phyloP scores from a whole-genome alignment of 805 yeast genomes.

The Saccharomycopsis babjevae region DNA sequence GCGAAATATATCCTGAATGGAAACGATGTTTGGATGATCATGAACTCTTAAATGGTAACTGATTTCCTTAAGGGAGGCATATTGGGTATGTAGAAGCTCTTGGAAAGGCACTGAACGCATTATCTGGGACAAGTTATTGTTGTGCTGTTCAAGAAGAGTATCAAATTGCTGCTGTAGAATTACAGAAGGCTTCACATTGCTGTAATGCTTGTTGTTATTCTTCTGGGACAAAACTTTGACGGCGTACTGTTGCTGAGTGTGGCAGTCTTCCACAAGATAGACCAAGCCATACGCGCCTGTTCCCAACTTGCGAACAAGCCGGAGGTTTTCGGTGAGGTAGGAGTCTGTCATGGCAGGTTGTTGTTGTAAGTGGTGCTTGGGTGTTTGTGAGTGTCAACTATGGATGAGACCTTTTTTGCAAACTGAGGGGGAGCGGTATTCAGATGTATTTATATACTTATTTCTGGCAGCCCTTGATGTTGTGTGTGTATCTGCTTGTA shows the following conservation, averaged over 20 bases:
- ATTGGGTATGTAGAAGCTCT: slow-evolving; percentile 27
- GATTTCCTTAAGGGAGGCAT: slow-evolving; percentile 45
- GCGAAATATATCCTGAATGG: slow-evolving; percentile 52
- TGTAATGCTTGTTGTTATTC: slow-evolving; percentile 17
- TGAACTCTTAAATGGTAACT: slow-evolving; percentile 67
- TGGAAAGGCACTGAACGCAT: slow-evolving; percentile 16
- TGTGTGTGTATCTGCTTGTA: too few species aligned
- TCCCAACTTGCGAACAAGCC: slow-evolving; percentile 42
- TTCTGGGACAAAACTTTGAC: slow-evolving; percentile 47
- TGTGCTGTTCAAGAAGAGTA: slow-evolving; percentile 17
- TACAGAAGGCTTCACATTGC: slow-evolving; percentile 20
- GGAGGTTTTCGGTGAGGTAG: slow-evolving; percentile 1
- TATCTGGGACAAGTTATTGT: slow-evolving; percentile 19
- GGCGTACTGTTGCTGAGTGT: slow-evolving; percentile 46
- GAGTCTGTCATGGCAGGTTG: background rate
- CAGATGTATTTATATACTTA: too few species aligned
- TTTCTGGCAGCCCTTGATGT: too few species aligned
- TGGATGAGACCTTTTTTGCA: too few species aligned
- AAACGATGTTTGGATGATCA: slow-evolving; percentile 65
- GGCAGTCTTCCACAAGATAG: slow-evolving; percentile 51
- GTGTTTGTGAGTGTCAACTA: too few species aligned
- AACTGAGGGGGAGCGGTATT: too few species aligned
- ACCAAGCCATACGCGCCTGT: slow-evolving; percentile 84
- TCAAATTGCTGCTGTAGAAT: slow-evolving; percentile 20
- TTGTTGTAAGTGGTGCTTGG: too few species aligned